A percentile compares a stretch with the other conserved stretches of the same genome.
Conservation (phyloP, 1,284 basidiomycete genomes). For the Polyporus tsugae region DNA sequence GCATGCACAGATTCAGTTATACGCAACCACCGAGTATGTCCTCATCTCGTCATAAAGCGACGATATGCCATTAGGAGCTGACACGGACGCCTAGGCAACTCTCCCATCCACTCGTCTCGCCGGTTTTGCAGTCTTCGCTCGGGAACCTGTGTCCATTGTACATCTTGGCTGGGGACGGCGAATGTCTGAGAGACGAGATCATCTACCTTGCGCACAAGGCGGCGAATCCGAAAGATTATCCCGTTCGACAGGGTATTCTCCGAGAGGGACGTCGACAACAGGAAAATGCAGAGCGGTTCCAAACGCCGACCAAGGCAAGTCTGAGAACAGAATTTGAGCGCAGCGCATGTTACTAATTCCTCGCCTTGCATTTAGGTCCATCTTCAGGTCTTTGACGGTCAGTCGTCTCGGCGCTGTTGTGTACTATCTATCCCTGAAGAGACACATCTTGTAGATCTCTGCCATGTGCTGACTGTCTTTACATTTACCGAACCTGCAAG, state of each 20-base stretch:
- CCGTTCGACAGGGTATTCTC: constrained; percentile 65
- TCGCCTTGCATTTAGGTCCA: constrained; percentile 60
- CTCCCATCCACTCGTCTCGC: constrained; percentile 83
- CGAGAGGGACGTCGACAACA: constrained; percentile 55
- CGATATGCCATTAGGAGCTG: background rate
- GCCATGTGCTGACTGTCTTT: constrained; percentile 76
- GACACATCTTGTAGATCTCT: constrained; percentile 55
- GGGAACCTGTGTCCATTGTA: constrained; percentile 86
- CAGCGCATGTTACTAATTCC: background rate
- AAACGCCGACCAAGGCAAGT: constrained; percentile 71
- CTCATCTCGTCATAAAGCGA: background rate
- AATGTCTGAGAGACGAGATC: constrained; percentile 86
- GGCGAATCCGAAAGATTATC: constrained; percentile 77
- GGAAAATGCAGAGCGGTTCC: constrained; percentile 63
- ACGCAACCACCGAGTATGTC: constrained; percentile 78
- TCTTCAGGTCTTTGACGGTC: constrained; percentile 74
- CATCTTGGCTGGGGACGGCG: constrained; percentile 81
- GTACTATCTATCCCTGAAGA: background rate
- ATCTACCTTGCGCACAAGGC: constrained; percentile 87
- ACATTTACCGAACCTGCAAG: constrained; percentile 68
- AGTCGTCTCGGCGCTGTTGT: background rate
- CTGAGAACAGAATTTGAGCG: background rate
- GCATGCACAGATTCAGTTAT: constrained; percentile 80
- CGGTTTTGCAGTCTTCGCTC: constrained; percentile 78
- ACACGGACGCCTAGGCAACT: constrained; percentile 63